Evolutionary conservation across 129 eudicot genomes (phyloP).

Genomic region (Tagetes patula): DNA sequence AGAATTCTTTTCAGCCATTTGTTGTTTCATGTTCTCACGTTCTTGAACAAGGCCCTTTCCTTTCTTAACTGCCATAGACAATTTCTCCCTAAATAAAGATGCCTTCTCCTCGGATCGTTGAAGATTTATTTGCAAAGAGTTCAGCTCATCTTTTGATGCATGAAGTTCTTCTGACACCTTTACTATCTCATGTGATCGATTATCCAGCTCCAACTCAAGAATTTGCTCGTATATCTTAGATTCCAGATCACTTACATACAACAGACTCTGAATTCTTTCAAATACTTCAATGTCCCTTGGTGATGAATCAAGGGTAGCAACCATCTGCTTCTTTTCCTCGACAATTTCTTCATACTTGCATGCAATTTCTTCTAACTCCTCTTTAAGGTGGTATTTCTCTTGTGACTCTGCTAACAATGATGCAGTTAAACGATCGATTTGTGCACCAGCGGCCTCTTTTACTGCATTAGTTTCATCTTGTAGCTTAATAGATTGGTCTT

Average conservation of each 20-base stretch:
- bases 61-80: slow-evolving; percentile 92
- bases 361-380: slow-evolving; percentile 53
- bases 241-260: slow-evolving; percentile 60
- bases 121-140: slow-evolving; percentile 49
- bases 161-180: slow-evolving; percentile 48
- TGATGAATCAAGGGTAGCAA: slow-evolving; percentile 36
- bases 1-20: slow-evolving; percentile 63
- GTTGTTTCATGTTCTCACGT: slow-evolving; percentile 68
- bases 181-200: slow-evolving; percentile 44
- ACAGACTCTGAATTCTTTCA: slow-evolving; percentile 52
- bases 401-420: slow-evolving; percentile 57
- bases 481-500: slow-evolving; percentile 42
- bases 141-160: slow-evolving; percentile 53
- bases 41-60: slow-evolving; percentile 98
- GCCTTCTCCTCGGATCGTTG: slow-evolving; percentile 73
- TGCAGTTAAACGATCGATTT: slow-evolving; percentile 52
- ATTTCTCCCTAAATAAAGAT: slow-evolving; percentile 68
- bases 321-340: slow-evolving; percentile 50
- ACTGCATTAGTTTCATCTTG: slow-evolving; percentile 45
- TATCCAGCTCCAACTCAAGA: slow-evolving; percentile 47
- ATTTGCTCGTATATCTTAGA: slow-evolving; percentile 52
- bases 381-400: slow-evolving; percentile 51
- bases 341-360: slow-evolving; percentile 40
- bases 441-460: slow-evolving; percentile 49
- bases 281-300: slow-evolving; percentile 34